Evolutionary conservation across 768 basidiomycete genomes (phyloP), one percentile per base, ranked within the genome.

Genomic region (Rhizopogon vesiculosus): DNA sequence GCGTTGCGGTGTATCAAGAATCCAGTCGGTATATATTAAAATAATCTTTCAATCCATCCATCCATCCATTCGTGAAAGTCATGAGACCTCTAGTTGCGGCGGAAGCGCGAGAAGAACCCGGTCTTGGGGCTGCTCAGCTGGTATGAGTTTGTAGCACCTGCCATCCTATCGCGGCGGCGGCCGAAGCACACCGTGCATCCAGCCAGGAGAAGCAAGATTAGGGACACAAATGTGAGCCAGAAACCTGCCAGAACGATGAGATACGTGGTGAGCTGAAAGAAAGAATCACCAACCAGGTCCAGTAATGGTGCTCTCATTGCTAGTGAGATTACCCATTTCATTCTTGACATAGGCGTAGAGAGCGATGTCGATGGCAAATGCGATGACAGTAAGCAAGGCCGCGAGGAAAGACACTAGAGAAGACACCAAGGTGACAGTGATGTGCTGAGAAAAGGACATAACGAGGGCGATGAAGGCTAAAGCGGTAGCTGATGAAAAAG

Each of bases 281-380:
- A 41, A 10, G 22, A 19, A 8, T 2, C 41, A 71, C 78, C 58
- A 61, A 90, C 89, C 90, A 57, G 84, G 83, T 5, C 77, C 86
- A 18, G 86, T 76, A 55, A 74, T 72, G 12, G 87, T 87, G 43
- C 65, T 72, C 3, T 72, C 70, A n/a, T 62, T 66, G 53, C 74
- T 69, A 42, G 69, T 61, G 10, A 91, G 74, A 54, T 81, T 75
- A 43, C 70, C 69, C 61, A 88, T 75, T 59, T 84, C 74, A 51
- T 85, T 75, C 64, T 80, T 83, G 51, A 85, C 77, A 55, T 77
- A 82, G 3, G 75, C 83, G 62, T 74, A 86, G 31, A 93, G 79
- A 13, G 87, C 86, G 57, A 91, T 85, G 67, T 93, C 89, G 66
- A 88, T 82, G 42, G 81, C 80, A 64, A 92, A 89, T 1, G 88